These are phyloP conservation scores for Fusarium citri DNA, from an alignment of 2,329 filamentous ascomycete species.

Conservation along the genomic window DNA sequence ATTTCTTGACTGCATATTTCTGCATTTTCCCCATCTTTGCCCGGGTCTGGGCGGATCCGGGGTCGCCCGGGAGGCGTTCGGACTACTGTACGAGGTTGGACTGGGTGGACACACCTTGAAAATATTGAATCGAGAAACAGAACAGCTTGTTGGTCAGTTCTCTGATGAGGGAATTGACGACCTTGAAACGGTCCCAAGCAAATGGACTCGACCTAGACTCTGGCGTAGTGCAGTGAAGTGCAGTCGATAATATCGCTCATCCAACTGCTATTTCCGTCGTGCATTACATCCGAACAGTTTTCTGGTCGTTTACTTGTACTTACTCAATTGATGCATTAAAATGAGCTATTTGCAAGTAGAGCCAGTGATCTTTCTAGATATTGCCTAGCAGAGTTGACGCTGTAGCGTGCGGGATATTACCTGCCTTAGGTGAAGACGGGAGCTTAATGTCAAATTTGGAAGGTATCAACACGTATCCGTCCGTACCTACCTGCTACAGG, in stretches of 20 bases:
- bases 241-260: constrained; percentile 32
- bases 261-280: background rate
- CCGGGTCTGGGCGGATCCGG: constrained; percentile 45
- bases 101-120: constrained; percentile 21
- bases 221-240: background rate
- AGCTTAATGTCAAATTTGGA: constrained; percentile 38
- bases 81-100: constrained; percentile 26
- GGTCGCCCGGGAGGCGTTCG: constrained; percentile 46
- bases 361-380: constrained; percentile 3
- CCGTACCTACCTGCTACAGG: background rate
- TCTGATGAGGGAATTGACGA: constrained; percentile 42
- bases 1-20: constrained; percentile 45
- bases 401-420: constrained; percentile 23
- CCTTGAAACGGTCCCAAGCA: constrained; percentile 34
- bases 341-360: constrained; percentile 23
- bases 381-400: constrained; percentile 15
- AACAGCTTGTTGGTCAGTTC: constrained; percentile 26
- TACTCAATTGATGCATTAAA: background rate
- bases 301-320: background rate
- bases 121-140: constrained; percentile 8
- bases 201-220: constrained; percentile 35
- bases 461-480: constrained; percentile 10
- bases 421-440: background rate
- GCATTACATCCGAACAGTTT: background rate
- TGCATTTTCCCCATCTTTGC: constrained; percentile 44